Percentiles rank a stretch among this genome's conserved stretches.
phyloP scores from a whole-genome alignment of 257 asterid species.

The Capsicum chinense region DNA sequence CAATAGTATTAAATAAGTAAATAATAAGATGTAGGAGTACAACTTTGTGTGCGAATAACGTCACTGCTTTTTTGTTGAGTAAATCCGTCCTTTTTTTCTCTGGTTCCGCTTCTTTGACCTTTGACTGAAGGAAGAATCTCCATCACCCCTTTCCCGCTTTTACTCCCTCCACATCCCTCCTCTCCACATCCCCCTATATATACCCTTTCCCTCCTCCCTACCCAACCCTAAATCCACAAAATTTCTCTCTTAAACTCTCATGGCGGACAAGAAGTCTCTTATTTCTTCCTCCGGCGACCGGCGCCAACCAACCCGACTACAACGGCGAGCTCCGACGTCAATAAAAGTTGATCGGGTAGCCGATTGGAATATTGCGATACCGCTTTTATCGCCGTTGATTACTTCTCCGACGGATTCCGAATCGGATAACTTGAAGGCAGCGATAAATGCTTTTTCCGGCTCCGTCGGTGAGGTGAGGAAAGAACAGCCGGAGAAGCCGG shows the following conservation, averaged over 20 bases:
- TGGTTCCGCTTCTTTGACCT: constrained; percentile 31
- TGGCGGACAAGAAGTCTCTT: constrained; percentile 14
- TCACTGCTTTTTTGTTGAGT: neutral
- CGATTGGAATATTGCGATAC: constrained; percentile 80
- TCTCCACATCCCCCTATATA: constrained; percentile 34
- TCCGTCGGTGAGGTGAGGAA: constrained; percentile 28
- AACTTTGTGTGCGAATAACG: neutral
- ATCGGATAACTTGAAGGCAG: constrained; percentile 43
- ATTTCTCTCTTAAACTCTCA: neutral
- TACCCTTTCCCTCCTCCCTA: constrained; percentile 10
- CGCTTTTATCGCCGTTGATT: constrained; percentile 71
- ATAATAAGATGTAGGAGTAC: too few species aligned
- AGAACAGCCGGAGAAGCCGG: constrained; percentile 40
- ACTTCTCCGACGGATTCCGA: constrained; percentile 52
- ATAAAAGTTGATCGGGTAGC: constrained; percentile 53
- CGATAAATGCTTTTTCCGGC: constrained; percentile 36
- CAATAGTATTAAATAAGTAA: too few species aligned
- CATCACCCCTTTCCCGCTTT: constrained; percentile 13
- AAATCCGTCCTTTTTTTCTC: neutral
- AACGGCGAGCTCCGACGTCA: constrained; percentile 72
- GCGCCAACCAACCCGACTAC: constrained; percentile 57
- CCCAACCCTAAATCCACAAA: constrained; percentile 4
- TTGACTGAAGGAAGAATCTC: constrained; percentile 49
- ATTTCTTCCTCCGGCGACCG: constrained; percentile 35
- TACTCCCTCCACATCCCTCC: neutral